Base-by-base conservation (phyloP, 148 eudicot species). In the Diospyros kaki region DNA sequence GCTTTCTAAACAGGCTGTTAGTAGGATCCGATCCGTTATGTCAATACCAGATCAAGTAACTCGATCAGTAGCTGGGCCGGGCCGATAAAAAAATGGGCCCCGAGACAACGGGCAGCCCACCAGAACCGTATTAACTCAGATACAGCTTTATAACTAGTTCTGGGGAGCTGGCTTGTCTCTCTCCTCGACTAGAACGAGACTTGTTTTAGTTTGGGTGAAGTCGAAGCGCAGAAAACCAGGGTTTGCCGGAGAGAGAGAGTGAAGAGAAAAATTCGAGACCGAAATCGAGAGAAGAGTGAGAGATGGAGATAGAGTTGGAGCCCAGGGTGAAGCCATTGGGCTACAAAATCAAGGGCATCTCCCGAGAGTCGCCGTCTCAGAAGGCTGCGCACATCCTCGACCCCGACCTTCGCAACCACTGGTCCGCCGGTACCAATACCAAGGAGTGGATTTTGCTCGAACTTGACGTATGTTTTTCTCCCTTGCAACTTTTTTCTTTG, bases 391-490 rank as follows among this genome's bases (percentile, higher is more conserved):
- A 91, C 72, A 74, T 91, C 54, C 84, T 89, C 45, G 96, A 89
- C 60, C 67, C 80, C 13, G 96, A 91, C 84, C 96, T 91, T 55
- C 91, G 96, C 12, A 91, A 78, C 73, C 91, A 89, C 79, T 91
- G 96, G 96, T 91, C 93, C 48, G 83, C 96, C 68, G 93, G 75
- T 51, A 89, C 96, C 62, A 91, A 91, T 58, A 91, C 96, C 69
- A 91, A 91, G 40, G 96, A 91, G 76, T 91, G 96, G 96, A 91
- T 91, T 84, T 79, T 91, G 62, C 93, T 91, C 69, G 91, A 91
- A 69, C 90, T 91, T 69, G 86, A 89, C 67, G 96, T 91, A 78
- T 12, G 58, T 45, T 6, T 66, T 39, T 12, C 54, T 17, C 15
- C 58, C 11, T 63, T 5, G 46, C 12, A 45, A 0, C 60, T 13